A percentile compares a stretch with the other conserved stretches of the same genome.
Conservation (phyloP, 805 yeast species). For the Kurtzmaniella cleridarum region DNA sequence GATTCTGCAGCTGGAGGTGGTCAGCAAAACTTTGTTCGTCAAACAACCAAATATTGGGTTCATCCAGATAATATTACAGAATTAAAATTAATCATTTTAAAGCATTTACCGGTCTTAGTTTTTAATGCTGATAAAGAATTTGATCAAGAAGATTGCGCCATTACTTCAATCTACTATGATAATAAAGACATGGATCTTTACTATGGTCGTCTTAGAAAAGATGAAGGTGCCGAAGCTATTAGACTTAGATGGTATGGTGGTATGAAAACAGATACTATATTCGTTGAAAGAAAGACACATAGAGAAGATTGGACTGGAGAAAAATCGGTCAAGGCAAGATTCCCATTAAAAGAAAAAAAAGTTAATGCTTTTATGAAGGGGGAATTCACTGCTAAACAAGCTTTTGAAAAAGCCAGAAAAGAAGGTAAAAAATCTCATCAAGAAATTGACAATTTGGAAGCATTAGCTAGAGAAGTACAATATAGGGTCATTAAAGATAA, state of each 20-base stretch:
- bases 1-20: conserved; percentile 98
- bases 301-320: conserved; percentile 99
- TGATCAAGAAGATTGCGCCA: conserved; percentile 90
- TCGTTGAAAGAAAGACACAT: conserved; percentile 96
- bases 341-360: conserved; percentile 84
- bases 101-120: conserved; percentile 94
- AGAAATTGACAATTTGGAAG: conserved; percentile 89
- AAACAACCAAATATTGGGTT: conserved; percentile 98
- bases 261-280: conserved; percentile 86
- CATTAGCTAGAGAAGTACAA: conserved; percentile 89
- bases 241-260: conserved; percentile 99
- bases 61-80: conserved; percentile 98
- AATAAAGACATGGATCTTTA: conserved; percentile 84
- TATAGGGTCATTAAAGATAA: conserved; percentile 79
- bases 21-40: conserved; percentile 97
- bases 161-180: conserved; percentile 94
- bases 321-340: conserved; percentile 97
- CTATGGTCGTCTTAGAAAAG: conserved; percentile 90
- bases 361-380: conserved; percentile 84
- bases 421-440: conserved; percentile 84
- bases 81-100: conserved; percentile 82
- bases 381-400: conserved; percentile 79
- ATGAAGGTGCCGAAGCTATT: conserved; percentile 98
- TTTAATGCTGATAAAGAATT: conserved; percentile 96
- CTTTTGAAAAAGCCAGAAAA: conserved; percentile 85